phyloP scores from a whole-genome alignment of 1,284 basidiomycete genomes.

The Cryptococcus neoformans region DNA sequence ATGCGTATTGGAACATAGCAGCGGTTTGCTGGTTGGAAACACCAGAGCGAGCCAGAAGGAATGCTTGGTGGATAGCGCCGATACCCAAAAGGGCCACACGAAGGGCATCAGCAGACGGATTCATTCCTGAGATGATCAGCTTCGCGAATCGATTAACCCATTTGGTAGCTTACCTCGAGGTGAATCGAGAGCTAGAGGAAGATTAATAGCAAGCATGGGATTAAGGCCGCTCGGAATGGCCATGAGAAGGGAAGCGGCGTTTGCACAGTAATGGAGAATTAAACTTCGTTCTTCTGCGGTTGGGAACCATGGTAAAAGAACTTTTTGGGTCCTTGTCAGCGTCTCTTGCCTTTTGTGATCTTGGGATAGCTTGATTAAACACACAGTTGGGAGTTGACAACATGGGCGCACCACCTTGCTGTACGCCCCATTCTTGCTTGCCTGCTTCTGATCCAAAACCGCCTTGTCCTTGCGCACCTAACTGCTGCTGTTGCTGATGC shows the following conservation, averaged over 20 bases:
- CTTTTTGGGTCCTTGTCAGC: constrained; percentile 18
- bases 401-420: constrained; percentile 29
- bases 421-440: constrained; percentile 17
- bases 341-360: background rate
- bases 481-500: background rate
- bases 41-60: constrained; percentile 44
- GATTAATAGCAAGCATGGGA: constrained; percentile 51
- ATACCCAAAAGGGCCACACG: constrained; percentile 49
- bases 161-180: constrained; percentile 31
- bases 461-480: background rate
- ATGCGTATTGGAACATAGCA: constrained; percentile 41
- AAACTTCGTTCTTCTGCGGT: constrained; percentile 46
- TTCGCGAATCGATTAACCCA: background rate
- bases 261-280: constrained; percentile 47
- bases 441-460: constrained; percentile 5
- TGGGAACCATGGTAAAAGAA: constrained; percentile 47
- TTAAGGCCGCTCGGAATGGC: constrained; percentile 50
- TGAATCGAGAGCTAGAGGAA: constrained; percentile 48
- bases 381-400: constrained; percentile 32
- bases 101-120: constrained; percentile 45
- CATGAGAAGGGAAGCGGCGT: constrained; percentile 51
- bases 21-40: constrained; percentile 35
- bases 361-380: constrained; percentile 1
- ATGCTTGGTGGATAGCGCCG: constrained; percentile 51
- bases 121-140: constrained; percentile 20